phyloP scores from a whole-genome alignment of 2,329 filamentous ascomycete species.

The Fusarium praegraminearum region DNA sequence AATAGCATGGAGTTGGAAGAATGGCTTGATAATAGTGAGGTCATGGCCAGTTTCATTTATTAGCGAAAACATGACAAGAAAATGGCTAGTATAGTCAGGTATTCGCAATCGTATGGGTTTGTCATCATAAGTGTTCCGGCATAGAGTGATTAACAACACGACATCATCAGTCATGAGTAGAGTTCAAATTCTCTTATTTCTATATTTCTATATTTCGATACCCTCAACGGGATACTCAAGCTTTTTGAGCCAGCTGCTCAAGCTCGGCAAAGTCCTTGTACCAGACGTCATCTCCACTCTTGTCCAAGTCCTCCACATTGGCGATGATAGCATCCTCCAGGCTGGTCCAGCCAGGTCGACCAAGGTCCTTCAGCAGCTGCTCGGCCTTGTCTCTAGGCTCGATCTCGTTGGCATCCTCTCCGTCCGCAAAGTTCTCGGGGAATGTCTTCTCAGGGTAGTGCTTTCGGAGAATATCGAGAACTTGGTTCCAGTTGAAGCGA shows the following conservation, averaged over 20 bases:
- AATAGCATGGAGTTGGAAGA: not conserved
- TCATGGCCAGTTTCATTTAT: not conserved
- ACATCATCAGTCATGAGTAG: not conserved
- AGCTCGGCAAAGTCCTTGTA: not conserved
- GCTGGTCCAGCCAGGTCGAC: conserved; percentile 30
- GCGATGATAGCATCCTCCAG: conserved; percentile 17
- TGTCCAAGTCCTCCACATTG: not conserved
- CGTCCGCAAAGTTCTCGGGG: conserved; percentile 42
- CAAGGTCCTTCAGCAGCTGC: conserved; percentile 18
- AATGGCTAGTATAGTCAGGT: too few relatives aligned
- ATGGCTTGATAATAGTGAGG: not conserved
- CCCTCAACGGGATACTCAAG: rapidly evolving
- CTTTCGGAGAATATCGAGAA: conserved; percentile 50
- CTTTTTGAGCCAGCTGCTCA: not conserved
- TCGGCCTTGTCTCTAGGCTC: conserved; percentile 27
- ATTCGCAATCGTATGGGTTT: too few relatives aligned
- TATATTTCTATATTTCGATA: rapidly evolving
- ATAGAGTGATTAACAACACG: not conserved
- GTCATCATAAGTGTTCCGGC: not conserved
- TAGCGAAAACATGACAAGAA: not conserved
- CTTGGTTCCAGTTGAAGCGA: conserved; percentile 59
- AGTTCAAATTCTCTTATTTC: rapidly evolving
- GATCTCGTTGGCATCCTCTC: conserved; percentile 24
- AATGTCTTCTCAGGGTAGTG: conserved; percentile 36
- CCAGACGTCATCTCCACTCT: not conserved